Evolutionary conservation across 805 yeast genomes (phyloP), one percentile per base, ranked within the genome.

Genomic region (Cyberlindnera nakhonratchasimensis): DNA sequence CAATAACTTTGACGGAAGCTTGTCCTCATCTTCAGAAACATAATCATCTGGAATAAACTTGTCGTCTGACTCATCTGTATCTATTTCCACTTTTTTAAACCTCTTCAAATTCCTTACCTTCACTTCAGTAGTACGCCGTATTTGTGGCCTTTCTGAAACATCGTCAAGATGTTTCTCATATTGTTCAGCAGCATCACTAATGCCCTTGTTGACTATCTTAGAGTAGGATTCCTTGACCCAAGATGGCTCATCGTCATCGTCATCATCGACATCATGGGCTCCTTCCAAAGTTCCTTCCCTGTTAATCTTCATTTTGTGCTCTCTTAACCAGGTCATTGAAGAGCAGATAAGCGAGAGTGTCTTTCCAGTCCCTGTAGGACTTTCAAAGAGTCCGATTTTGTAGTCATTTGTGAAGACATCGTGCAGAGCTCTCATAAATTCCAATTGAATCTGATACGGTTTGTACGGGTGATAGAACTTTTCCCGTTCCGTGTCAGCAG

Each of bases 301-400:
- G 18, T 22, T 14, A 26, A 5, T 17, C 20, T n/a, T 26, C 34
- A 25, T 37, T 37, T 48, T 53, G 42, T 72, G 62, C 17, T 76
- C 70, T 43, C 91, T 61, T 25, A 90, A 66, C 96, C 96, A 90
- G 0, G 90, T 77, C 75, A 90, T 72, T 0, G 91, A 69, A 0
- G 95, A 77, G 58, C 97, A 91, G 4, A 91, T 84, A 34, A 90
- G 64, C 0, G 96, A 87, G 3, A 91, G 66, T 0, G 97, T 89
- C 62, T 90, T 90, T 3, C 98, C 97, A 2, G 90, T 86, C 6
- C 98, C 98, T 0, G 98, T 90, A 0, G 98, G 98, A 43, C 93
- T 82, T 59, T 90, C 97, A 55, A 90, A 82, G 2, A 90, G 69
- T 0, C 95, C 96, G 2, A 90, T 68, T 57, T 84, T 86, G 53